A percentile compares a stretch with the other conserved stretches of the same genome.
Conservation (phyloP, 208 protist genomes). For the Trypanosoma rangeli region DNA sequence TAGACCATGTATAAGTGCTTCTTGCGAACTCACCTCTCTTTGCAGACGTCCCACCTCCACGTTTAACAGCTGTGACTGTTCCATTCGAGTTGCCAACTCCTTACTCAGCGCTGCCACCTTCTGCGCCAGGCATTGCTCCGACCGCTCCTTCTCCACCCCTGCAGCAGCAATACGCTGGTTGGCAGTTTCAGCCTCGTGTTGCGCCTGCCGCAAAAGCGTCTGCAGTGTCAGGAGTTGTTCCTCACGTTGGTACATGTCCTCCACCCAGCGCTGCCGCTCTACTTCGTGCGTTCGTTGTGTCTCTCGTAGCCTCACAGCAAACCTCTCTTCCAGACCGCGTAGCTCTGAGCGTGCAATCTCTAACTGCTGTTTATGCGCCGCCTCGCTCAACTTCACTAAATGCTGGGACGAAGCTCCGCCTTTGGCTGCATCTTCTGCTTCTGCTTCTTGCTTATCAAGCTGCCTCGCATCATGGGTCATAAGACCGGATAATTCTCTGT, state of each 20-base stretch:
- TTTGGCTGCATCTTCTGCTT: neutral
- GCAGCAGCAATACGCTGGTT: slow-evolving; percentile 39
- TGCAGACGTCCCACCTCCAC: slow-evolving; percentile 24
- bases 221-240: slow-evolving; percentile 60
- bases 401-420: neutral
- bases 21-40: slow-evolving; percentile 29
- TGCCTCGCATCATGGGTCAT: slow-evolving; percentile 14
- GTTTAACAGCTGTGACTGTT: slow-evolving; percentile 30
- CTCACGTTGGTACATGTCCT: slow-evolving; percentile 63
- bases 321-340: slow-evolving; percentile 22
- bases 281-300: slow-evolving; percentile 35
- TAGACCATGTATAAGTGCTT: slow-evolving; percentile 36
- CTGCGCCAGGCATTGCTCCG: slow-evolving; percentile 45
- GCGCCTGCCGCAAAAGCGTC: slow-evolving; percentile 59
- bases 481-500: slow-evolving; percentile 36
- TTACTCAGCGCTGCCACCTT: slow-evolving; percentile 51
- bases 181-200: slow-evolving; percentile 41
- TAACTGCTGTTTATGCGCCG: slow-evolving; percentile 31
- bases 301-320: slow-evolving; percentile 21
- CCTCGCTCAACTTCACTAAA: slow-evolving; percentile 23
- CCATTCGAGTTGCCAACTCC: slow-evolving; percentile 50
- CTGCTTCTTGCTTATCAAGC: neutral
- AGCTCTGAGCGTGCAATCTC: slow-evolving; percentile 27
- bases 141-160: slow-evolving; percentile 47
- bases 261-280: slow-evolving; percentile 42